These are phyloP conservation scores for Metarhizium rileyi DNA, from an alignment of 2,329 filamentous ascomycete species.

Conservation along the genomic window DNA sequence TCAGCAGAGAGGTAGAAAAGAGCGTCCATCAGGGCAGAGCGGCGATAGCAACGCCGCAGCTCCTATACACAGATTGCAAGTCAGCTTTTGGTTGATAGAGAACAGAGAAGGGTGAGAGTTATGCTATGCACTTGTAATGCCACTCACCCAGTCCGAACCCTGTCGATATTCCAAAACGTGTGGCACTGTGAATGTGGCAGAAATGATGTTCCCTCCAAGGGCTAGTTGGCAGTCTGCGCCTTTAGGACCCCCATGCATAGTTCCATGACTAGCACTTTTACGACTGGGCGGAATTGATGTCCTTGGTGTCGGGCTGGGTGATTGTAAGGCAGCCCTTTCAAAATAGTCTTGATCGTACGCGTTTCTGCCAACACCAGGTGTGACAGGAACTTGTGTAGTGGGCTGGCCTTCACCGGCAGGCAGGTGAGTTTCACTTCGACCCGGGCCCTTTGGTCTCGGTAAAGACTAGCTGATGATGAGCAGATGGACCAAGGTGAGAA, in stretches of 20 bases:
- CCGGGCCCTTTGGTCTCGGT: neutral
- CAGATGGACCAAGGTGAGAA: neutral
- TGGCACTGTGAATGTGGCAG: slow-evolving; percentile 5
- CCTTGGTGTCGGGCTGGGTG: neutral
- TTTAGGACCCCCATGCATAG: neutral
- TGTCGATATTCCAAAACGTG: neutral
- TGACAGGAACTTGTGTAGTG: slow-evolving; percentile 4
- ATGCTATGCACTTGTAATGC: neutral
- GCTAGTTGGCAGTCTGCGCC: neutral
- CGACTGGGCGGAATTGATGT: no score
- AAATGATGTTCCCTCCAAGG: neutral
- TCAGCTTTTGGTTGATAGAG: neutral
- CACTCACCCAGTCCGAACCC: slow-evolving; percentile 3
- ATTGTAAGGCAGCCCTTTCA: neutral
- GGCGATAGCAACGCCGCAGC: slow-evolving; percentile 51
- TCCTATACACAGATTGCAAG: neutral
- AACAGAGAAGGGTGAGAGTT: neutral
- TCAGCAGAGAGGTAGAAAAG: slow-evolving; percentile 77
- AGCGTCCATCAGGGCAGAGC: slow-evolving; percentile 84
- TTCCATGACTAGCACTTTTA: neutral
- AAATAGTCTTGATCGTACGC: slow-evolving; percentile 7
- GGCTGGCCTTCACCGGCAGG: slow-evolving; percentile 5
- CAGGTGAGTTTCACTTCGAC: neutral
- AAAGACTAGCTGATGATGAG: neutral
- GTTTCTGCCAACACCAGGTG: slow-evolving; percentile 5